Conservation (phyloP, 768 basidiomycete genomes). For the Lactifluus pinguis region DNA sequence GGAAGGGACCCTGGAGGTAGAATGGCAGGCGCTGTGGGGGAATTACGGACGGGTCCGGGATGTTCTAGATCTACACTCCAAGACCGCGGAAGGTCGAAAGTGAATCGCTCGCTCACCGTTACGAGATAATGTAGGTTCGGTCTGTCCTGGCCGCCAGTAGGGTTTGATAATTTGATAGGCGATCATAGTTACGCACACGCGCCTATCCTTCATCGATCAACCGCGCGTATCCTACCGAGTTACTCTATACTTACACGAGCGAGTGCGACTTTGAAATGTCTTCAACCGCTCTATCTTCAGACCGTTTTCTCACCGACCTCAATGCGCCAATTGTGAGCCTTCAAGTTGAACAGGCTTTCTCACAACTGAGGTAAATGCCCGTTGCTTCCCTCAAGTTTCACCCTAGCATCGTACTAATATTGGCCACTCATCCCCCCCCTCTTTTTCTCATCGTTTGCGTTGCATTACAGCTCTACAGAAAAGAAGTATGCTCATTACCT, state of each 20-base stretch:
- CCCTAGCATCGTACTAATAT: neutral
- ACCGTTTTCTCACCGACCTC: slow-evolving; percentile 70
- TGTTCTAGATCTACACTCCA: neutral
- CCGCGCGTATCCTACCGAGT: no score
- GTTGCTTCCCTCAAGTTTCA: neutral
- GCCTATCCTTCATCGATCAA: neutral
- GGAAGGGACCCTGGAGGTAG: slow-evolving; percentile 46
- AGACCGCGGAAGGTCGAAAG: neutral
- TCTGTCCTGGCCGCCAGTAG: neutral
- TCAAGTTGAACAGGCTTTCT: slow-evolving; percentile 58
- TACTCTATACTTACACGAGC: no score
- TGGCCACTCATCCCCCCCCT: no score
- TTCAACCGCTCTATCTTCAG: slow-evolving; percentile 33
- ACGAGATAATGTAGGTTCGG: neutral
- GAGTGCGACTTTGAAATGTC: slow-evolving; percentile 8
- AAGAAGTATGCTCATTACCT: slow-evolving; percentile 74
- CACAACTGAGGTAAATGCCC: slow-evolving; percentile 46
- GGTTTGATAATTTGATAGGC: no score
- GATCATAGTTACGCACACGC: no score
- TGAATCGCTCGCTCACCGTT: neutral
- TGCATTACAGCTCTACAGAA: slow-evolving; percentile 47
- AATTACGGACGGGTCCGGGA: slow-evolving; percentile 44
- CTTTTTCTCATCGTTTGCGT: neutral
- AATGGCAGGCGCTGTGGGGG: slow-evolving; percentile 52
- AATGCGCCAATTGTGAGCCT: slow-evolving; percentile 68